Evolutionary conservation across 371 early-diverging fungal species (phyloP).

Genomic region (Ordospora colligata): DNA sequence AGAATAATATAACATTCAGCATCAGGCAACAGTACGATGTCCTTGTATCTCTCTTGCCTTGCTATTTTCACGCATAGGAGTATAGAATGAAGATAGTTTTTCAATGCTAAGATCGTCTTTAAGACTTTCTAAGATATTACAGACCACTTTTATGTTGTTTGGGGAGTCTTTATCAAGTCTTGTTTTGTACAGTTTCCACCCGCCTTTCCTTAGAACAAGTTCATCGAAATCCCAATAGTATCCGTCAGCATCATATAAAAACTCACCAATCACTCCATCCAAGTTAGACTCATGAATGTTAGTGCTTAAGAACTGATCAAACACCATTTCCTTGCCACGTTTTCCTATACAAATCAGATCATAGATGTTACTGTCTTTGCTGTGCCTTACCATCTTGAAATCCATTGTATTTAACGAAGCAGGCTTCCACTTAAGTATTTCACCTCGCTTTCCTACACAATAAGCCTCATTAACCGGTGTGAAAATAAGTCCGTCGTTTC

Average conservation of each 20-base stretch:
- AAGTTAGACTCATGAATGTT: background rate
- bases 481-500: conserved; percentile 88
- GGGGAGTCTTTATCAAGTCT: conserved; percentile 73
- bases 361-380: background rate
- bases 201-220: conserved; percentile 38
- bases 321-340: conserved; percentile 17
- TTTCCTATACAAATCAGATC: conserved; percentile 19
- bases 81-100: conserved; percentile 32
- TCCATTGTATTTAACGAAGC: conserved; percentile 89
- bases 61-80: conserved; percentile 39
- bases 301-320: conserved; percentile 1
- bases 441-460: conserved; percentile 69
- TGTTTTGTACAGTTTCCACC: conserved; percentile 74
- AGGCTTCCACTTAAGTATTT: conserved; percentile 97
- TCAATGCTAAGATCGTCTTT: conserved; percentile 68
- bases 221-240: conserved; percentile 38
- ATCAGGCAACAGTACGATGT: no score
- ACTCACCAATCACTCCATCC: conserved; percentile 59
- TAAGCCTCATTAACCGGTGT: conserved; percentile 77
- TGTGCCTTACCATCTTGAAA: conserved; percentile 63
- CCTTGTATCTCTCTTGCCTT: conserved; percentile 22
- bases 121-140: conserved; percentile 68
- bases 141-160: conserved; percentile 68
- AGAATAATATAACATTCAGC: background rate
- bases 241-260: conserved; percentile 49